Base-by-base conservation (phyloP, 2,329 filamentous ascomycete genomes). In the Tolypocladium endophyticum region DNA sequence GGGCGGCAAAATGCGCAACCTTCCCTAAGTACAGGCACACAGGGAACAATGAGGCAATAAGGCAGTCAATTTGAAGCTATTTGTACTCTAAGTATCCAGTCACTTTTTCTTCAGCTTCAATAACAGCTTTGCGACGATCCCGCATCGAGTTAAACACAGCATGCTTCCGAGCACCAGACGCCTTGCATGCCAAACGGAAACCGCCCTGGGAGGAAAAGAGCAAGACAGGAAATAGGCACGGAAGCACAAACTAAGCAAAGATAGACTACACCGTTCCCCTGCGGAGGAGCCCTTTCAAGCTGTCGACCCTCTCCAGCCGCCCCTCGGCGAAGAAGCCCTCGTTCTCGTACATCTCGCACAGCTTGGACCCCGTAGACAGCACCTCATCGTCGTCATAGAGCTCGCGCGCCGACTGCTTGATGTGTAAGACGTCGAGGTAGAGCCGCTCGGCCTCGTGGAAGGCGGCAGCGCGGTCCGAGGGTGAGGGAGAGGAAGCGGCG, bases 291-390 rank as follows among this genome's bases (percentile, higher is more conserved):
- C 35, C 58, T 55, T 56, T 62, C 53, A 65, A 43, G 28, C 53
- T 50, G 6, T 45, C 47, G 14, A 66, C 59, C 54, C 65, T 68
- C 28, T 64, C 63, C n/a, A 35, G 61, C 6, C 66, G 60, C 4
- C 60, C 62, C 20, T 61, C 57, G 16, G 64, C 64, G 30, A 66
- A 70, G 53, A 68, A 69, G 3, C 57, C 54, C 52, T 69, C 68
- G 23, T 63, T 65, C 56, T 70, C 66, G 50, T 69, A 70, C 68
- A 69, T 70, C 58, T 70, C 66, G 20, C 61, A 60, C 56, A 70
- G 52, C 59, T 69, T 65, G 4, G 64, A 64, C 9, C 61, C 66
- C 12, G 68, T 69, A 12, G 59, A 59, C 47, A 67, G 12, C 20
- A 69, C 54, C 25, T 66, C 60, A 23, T 64, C 62, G 30, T 67